Percentiles rank a stretch among this genome's conserved stretches.
Evolutionary conservation across 2,329 filamentous ascomycete genomes (phyloP).

Genomic region (Nothophoma quercina): DNA sequence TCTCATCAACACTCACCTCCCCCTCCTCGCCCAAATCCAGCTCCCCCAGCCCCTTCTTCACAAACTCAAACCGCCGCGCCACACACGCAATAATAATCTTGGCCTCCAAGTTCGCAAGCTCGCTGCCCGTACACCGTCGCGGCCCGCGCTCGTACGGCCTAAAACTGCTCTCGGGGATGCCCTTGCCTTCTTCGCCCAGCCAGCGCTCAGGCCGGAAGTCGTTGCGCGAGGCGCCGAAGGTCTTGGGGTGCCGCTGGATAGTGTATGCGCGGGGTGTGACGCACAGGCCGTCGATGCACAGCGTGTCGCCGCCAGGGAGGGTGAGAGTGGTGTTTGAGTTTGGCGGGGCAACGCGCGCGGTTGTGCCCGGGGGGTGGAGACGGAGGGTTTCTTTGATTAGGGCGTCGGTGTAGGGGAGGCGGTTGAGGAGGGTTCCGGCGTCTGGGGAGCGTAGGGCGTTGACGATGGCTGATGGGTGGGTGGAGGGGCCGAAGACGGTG

Average conservation of each 20-base stretch:
- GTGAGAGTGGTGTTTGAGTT: slow-evolving; percentile 19
- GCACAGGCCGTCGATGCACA: slow-evolving; percentile 22
- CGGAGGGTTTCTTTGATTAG: slow-evolving; percentile 55
- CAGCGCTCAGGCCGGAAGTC: slow-evolving; percentile 33
- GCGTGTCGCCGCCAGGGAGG: slow-evolving; percentile 15
- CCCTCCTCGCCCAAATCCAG: slow-evolving; percentile 16
- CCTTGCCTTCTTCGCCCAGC: slow-evolving; percentile 17
- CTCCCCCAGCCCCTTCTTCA: slow-evolving; percentile 34
- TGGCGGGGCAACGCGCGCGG: slow-evolving; percentile 22
- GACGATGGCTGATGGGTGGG: not conserved
- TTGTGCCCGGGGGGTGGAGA: slow-evolving; percentile 47
- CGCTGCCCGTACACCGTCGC: slow-evolving; percentile 63
- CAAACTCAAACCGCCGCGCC: slow-evolving; percentile 57
- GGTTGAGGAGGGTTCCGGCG: slow-evolving; percentile 6
- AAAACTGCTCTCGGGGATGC: slow-evolving; percentile 56
- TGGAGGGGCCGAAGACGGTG: not conserved
- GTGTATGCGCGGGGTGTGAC: slow-evolving; percentile 22
- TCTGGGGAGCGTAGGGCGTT: not conserved
- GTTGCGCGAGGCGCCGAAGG: slow-evolving; percentile 25
- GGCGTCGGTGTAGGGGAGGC: slow-evolving; percentile 54
- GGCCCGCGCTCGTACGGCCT: slow-evolving; percentile 62
- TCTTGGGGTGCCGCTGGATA: slow-evolving; percentile 27
- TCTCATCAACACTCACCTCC: slow-evolving; percentile 6
- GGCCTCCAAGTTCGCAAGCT: slow-evolving; percentile 60
- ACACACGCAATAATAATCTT: slow-evolving; percentile 60